Conservation (phyloP, 2,329 filamentous ascomycete species). For the Ambrosiella beaveri region DNA sequence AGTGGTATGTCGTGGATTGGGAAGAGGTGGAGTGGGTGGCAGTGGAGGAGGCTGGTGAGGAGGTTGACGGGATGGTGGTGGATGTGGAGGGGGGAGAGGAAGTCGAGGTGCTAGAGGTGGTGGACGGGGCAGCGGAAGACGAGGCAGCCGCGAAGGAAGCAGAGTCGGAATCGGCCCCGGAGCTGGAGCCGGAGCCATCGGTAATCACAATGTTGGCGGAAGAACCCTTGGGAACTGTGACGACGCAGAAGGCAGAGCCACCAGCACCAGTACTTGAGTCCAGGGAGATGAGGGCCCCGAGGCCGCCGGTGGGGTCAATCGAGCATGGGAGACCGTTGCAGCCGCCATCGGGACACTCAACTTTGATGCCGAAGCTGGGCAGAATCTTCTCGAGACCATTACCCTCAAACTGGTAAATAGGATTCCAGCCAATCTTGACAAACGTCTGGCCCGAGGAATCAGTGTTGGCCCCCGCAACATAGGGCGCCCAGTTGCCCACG, state of each 20-base stretch:
- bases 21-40: conserved; percentile 7
- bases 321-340: conserved; percentile 62
- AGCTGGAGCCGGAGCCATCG: conserved; percentile 27
- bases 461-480: conserved; percentile 59
- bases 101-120: conserved; percentile 17
- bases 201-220: conserved; percentile 52
- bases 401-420: conserved; percentile 51
- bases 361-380: conserved; percentile 50
- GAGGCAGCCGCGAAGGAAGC: conserved; percentile 12
- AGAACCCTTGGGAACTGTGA: conserved; percentile 50
- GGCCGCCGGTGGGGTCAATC: conserved; percentile 42
- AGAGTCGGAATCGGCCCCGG: conserved; percentile 15
- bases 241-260: conserved; percentile 55
- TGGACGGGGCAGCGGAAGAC: conserved; percentile 16
- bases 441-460: conserved; percentile 47
- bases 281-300: conserved; percentile 42
- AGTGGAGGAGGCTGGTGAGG: conserved; percentile 9
- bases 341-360: conserved; percentile 46
- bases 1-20: conserved; percentile 11
- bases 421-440: conserved; percentile 63
- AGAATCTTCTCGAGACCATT: conserved; percentile 35
- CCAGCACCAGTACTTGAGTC: conserved; percentile 43
- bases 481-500: conserved; percentile 61
- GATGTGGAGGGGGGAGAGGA: conserved; percentile 10
- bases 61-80: not conserved